Percentiles rank a stretch among this genome's conserved stretches.
Conservation (phyloP, 768 basidiomycete species). For the Krasilnikovozyma curviuscula region DNA sequence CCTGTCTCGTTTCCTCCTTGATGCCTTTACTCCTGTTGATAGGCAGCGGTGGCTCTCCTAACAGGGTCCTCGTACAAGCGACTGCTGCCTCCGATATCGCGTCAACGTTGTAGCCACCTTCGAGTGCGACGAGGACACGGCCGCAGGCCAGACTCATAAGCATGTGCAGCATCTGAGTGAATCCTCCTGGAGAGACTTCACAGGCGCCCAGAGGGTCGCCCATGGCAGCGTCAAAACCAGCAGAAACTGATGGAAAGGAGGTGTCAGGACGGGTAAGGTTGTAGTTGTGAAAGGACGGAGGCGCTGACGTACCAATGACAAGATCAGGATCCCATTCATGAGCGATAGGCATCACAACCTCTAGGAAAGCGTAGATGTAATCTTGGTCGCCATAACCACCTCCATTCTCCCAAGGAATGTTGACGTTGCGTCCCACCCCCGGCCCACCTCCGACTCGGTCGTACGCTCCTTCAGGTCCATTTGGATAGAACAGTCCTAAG, state of each 20-base stretch:
- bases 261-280: no score
- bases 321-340: slow-evolving; percentile 90
- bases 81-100: slow-evolving; percentile 72
- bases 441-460: slow-evolving; percentile 65
- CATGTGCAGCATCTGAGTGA: slow-evolving; percentile 99
- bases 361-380: slow-evolving; percentile 90
- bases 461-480: slow-evolving; percentile 70
- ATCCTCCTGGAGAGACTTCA: slow-evolving; percentile 73
- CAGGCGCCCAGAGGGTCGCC: slow-evolving; percentile 88
- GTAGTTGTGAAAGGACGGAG: background rate
- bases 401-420: slow-evolving; percentile 72
- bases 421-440: slow-evolving; percentile 80
- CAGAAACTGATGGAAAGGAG: slow-evolving; percentile 51
- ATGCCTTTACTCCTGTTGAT: slow-evolving; percentile 22
- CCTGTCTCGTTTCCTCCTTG: slow-evolving; percentile 36
- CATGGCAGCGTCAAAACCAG: slow-evolving; percentile 88
- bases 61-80: slow-evolving; percentile 68
- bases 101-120: slow-evolving; percentile 92
- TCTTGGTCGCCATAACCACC: slow-evolving; percentile 79
- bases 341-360: slow-evolving; percentile 88
- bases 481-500: slow-evolving; percentile 76
- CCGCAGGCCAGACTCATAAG: slow-evolving; percentile 70
- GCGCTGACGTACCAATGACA: slow-evolving; percentile 57
- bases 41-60: slow-evolving; percentile 68
- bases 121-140: slow-evolving; percentile 75